phyloP scores from a whole-genome alignment of 257 asterid genomes.

The Hygrophila difformis region DNA sequence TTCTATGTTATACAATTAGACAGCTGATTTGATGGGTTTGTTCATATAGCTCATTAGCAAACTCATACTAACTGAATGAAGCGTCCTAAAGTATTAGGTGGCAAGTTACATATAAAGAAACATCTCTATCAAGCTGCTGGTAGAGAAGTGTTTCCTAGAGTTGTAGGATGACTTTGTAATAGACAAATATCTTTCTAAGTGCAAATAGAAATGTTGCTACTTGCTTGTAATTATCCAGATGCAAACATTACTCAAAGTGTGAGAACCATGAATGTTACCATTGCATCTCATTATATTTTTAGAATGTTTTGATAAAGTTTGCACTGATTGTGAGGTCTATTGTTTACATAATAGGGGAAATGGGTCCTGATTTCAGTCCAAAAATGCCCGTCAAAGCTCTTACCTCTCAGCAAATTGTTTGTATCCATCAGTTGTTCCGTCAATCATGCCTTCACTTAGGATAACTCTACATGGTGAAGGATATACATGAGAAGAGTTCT shows the following conservation, averaged over 20 bases:
- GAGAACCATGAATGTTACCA: neutral
- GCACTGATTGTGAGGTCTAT: conserved; percentile 12
- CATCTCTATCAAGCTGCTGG: conserved; percentile 3
- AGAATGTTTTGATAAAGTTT: neutral
- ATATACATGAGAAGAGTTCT: too few species aligned
- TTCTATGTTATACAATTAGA: too few species aligned
- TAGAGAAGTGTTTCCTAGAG: neutral
- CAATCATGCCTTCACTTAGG: too few species aligned
- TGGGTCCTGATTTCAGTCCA: conserved; percentile 73
- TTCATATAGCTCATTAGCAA: too few species aligned
- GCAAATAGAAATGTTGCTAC: neutral
- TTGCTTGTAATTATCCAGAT: conserved; percentile 7
- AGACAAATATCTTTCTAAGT: neutral
- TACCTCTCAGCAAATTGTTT: conserved; percentile 77
- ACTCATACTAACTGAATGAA: too few species aligned
- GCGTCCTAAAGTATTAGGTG: too few species aligned
- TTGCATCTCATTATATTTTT: too few species aligned
- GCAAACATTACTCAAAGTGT: conserved; percentile 7
- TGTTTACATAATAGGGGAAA: conserved; percentile 48
- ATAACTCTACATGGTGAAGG: too few species aligned
- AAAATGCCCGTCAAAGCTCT: conserved; percentile 63
- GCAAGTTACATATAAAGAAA: neutral
- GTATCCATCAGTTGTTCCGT: conserved; percentile 86
- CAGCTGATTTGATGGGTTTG: too few species aligned
- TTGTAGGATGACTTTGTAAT: neutral